Percentiles rank a stretch among this genome's conserved stretches.
Conservation (phyloP, 306 rosid genomes). For the Pachyrhizus erosus region DNA sequence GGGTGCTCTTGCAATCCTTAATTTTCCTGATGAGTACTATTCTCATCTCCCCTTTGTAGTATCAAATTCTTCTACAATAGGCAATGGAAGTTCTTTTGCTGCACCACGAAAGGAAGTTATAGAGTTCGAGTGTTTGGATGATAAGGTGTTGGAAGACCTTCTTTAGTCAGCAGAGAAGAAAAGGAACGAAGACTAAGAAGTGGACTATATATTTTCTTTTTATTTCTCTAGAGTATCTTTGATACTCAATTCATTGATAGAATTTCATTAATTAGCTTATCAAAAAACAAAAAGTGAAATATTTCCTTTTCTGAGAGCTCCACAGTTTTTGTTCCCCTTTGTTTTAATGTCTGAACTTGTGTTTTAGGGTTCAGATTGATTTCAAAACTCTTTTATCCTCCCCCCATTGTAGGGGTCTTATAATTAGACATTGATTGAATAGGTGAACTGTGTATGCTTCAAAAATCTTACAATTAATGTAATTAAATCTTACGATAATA, state of each 20-base stretch:
- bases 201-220: neutral
- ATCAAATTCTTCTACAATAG: constrained; percentile 2
- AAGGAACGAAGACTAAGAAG: neutral
- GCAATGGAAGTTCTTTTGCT: constrained; percentile 40
- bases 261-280: too few species aligned
- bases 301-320: neutral
- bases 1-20: neutral
- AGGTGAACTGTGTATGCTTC: neutral
- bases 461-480: neutral
- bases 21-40: neutral
- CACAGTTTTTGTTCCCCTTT: neutral
- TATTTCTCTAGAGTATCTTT: too few species aligned
- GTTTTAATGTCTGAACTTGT: neutral
- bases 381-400: neutral
- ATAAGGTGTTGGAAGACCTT: constrained; percentile 52
- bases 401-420: neutral
- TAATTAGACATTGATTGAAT: neutral
- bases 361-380: neutral
- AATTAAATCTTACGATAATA: neutral
- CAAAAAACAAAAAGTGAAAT: too few species aligned
- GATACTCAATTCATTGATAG: too few species aligned
- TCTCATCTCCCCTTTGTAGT: neutral
- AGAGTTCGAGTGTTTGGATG: constrained; percentile 49
- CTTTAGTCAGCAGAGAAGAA: constrained; percentile 24
- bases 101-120: constrained; percentile 23